A percentile compares a stretch with the other conserved stretches of the same genome.
These are phyloP conservation scores for Kalanchoe fedtschenkoi DNA, from an alignment of 164 flowering plant species.

Conservation along the genomic window DNA sequence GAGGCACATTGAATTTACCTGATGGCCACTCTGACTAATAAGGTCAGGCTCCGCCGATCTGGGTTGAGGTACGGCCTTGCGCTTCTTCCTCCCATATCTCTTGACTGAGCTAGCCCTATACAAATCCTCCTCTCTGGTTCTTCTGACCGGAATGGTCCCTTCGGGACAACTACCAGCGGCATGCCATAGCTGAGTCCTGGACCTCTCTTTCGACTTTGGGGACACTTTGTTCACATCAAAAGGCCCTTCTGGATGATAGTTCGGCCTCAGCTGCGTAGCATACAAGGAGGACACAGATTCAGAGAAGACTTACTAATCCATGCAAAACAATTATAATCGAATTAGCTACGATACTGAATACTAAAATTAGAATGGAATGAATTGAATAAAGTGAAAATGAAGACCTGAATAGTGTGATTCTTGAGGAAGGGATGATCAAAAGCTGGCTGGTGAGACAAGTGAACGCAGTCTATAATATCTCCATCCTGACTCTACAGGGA, in stretches of 20 bases:
- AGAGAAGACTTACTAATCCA: no score
- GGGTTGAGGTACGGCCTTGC: not conserved
- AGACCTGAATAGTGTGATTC: no score
- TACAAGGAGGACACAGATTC: no score
- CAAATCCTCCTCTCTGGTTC: not conserved
- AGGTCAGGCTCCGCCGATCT: not conserved
- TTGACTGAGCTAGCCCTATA: not conserved
- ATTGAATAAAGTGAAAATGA: no score
- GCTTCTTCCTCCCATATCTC: not conserved
- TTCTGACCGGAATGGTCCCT: not conserved
- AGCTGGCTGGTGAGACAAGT: no score
- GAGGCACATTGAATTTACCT: not conserved
- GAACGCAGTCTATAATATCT: no score
- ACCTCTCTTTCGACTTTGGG: not conserved
- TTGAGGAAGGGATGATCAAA: no score
- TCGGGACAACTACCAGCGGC: not conserved
- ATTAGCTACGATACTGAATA: no score
- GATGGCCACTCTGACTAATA: not conserved
- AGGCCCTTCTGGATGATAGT: not conserved
- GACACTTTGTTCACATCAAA: not conserved
- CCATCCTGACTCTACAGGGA: no score
- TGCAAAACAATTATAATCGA: no score
- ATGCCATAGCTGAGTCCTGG: not conserved
- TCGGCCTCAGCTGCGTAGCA: not conserved
- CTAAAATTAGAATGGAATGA: no score